Evolutionary conservation across 2,329 filamentous ascomycete genomes (phyloP).

Genomic region (Xylaria sp.): DNA sequence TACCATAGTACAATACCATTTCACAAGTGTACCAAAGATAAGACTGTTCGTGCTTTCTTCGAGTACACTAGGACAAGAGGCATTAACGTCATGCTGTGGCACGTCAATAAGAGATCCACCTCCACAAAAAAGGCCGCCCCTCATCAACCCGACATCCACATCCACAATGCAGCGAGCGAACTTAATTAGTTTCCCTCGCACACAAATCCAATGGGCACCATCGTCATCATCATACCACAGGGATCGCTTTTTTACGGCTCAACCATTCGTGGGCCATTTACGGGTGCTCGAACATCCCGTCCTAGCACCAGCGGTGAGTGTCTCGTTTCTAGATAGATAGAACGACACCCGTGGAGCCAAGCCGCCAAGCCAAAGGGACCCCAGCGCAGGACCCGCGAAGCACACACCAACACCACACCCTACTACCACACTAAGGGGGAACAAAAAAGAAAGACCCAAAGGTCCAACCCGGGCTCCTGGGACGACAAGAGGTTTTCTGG

Average conservation of each 20-base stretch:
- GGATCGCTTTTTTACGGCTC: background rate
- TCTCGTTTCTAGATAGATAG: background rate
- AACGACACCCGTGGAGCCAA: conserved; percentile 17
- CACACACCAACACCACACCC: background rate
- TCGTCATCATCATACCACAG: conserved; percentile 12
- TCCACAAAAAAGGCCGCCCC: conserved; percentile 31
- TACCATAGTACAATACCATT: background rate
- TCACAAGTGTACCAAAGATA: background rate
- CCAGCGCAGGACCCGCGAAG: background rate
- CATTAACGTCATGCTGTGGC: conserved; percentile 16
- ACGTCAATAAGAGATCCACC: conserved; percentile 30
- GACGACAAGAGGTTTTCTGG: conserved; percentile 8
- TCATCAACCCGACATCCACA: conserved; percentile 22
- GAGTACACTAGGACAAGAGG: background rate
- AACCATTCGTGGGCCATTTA: background rate
- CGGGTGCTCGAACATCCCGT: conserved; percentile 1
- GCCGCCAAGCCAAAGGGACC: conserved; percentile 19
- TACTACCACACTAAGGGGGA: background rate
- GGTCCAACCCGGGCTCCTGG: conserved; percentile 29
- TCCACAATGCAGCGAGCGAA: background rate
- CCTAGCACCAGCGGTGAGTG: background rate
- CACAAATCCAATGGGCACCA: background rate
- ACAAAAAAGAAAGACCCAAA: background rate
- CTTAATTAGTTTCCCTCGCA: conserved; percentile 17
- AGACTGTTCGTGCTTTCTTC: background rate